Conservation (phyloP, 1,139 yeast genomes). For the Suhomyces bribrorum region DNA sequence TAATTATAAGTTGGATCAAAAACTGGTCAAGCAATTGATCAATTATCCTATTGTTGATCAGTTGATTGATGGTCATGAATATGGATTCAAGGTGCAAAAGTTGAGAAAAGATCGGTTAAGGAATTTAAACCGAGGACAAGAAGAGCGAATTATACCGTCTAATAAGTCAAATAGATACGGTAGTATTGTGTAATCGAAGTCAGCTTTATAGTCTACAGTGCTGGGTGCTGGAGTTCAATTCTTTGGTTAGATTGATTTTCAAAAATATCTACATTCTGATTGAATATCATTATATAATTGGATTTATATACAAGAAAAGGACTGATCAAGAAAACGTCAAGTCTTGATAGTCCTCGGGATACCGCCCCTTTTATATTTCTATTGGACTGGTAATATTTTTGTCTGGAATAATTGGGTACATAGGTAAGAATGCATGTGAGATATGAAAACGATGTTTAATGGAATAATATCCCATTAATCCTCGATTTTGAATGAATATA, state of each 20-base stretch:
- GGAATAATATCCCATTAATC: conserved; percentile 16
- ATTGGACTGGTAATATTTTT: too few relatives aligned
- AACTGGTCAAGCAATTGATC: conserved; percentile 34
- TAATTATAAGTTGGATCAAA: conserved; percentile 43
- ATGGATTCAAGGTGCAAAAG: conserved; percentile 46
- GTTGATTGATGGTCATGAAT: conserved; percentile 42
- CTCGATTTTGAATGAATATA: conserved; percentile 46
- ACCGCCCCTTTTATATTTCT: too few relatives aligned
- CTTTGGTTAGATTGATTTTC: not conserved
- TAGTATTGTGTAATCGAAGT: conserved; percentile 24
- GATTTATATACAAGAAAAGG: not conserved
- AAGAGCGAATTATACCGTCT: conserved; percentile 7
- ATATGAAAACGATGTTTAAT: not conserved
- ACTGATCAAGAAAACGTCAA: too few relatives aligned
- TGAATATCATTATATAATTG: not conserved
- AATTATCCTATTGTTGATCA: conserved; percentile 52
- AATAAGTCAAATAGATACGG: conserved; percentile 25
- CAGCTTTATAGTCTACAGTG: too few relatives aligned
- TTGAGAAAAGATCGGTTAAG: conserved; percentile 28
- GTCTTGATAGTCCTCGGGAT: too few relatives aligned
- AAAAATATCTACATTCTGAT: too few relatives aligned
- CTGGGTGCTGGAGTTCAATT: too few relatives aligned
- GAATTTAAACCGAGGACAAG: conserved; percentile 2
- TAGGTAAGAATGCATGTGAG: not conserved
- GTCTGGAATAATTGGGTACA: too few relatives aligned